Evolutionary conservation across 2,329 filamentous ascomycete species (phyloP), one percentile per base, ranked within the genome.

Genomic region (Fusarium sp.): DNA sequence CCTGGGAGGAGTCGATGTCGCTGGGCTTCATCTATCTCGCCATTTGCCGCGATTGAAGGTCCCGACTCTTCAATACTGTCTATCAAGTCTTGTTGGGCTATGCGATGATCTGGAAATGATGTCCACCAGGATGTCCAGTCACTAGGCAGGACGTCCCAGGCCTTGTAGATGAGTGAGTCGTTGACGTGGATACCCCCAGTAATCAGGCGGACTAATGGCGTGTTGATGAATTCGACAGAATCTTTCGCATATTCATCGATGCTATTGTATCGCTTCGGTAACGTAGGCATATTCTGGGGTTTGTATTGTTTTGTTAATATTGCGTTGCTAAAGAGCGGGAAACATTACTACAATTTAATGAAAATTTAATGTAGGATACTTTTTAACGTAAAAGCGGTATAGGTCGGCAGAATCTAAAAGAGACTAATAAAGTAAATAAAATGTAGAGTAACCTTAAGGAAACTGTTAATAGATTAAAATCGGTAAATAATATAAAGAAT

Each of bases 401-500:
- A 37, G 0, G 18, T n/a, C 6, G 34, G 34, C 34, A 37, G 34
- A 37, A 37, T n/a, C 9, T 4, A 10, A 37, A 0, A 7, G 18
- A 0, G 6, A n/a, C 34, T 11, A 18, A 11, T 11, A 18, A 2
- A 10, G 3, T 37, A 37, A 4, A 34, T 10, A 16, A 6, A 18
- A 34, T 1, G 0, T 4, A 37, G 10, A n/a, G 6, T 11, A 11
- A 3, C 34, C 3, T 37, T 37, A 4, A 3, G 11, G 0, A n/a
- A 37, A 11, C 34, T 13, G n/a, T 6, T 2, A 34, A 4, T 3
- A 11, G 9, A 16, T n/a, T n/a, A n/a, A n/a, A n/a, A n/a, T n/a
- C n/a, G 22, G 22, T 24, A 24, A 24, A 24, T 3, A 24, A 24
- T 24, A 24, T 24, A 24, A 24, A 24, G 22, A 24, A 24, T 24